These are phyloP conservation scores for Cryptococcus sp. DNA, from an alignment of 1,284 basidiomycete species.

Conservation along the genomic window DNA sequence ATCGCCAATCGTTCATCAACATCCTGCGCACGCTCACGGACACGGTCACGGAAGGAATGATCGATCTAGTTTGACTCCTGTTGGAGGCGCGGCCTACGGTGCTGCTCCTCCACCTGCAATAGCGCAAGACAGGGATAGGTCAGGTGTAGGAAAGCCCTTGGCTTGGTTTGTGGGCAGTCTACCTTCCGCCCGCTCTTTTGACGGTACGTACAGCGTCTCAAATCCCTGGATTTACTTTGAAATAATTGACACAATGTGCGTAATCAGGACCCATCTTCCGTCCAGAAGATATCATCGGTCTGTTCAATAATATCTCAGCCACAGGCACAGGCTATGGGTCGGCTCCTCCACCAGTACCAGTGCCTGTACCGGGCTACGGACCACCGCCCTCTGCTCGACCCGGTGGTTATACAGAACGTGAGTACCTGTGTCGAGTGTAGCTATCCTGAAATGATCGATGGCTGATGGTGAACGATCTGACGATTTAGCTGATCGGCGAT, in stretches of 20 bases:
- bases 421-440: background rate
- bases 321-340: slow-evolving; percentile 9
- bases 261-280: slow-evolving; percentile 75
- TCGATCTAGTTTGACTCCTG: no score
- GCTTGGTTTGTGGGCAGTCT: slow-evolving; percentile 79
- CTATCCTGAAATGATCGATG: background rate
- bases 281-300: slow-evolving; percentile 78
- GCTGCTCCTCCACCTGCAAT: slow-evolving; percentile 5
- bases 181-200: slow-evolving; percentile 69
- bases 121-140: slow-evolving; percentile 52
- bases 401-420: slow-evolving; percentile 14
- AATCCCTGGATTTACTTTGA: background rate
- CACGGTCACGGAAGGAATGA: no score
- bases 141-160: slow-evolving; percentile 66
- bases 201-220: slow-evolving; percentile 63
- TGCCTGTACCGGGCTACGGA: background rate
- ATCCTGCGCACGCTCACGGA: background rate
- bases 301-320: slow-evolving; percentile 50
- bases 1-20: slow-evolving; percentile 3
- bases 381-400: background rate
- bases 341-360: background rate
- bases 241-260: background rate
- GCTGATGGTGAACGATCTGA: background rate
- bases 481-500: slow-evolving; percentile 10
- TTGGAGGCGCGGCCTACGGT: slow-evolving; percentile 1